Evolutionary conservation across 1,284 basidiomycete genomes (phyloP), one percentile per base, ranked within the genome.

Genomic region (Heterobasidion annosum): DNA sequence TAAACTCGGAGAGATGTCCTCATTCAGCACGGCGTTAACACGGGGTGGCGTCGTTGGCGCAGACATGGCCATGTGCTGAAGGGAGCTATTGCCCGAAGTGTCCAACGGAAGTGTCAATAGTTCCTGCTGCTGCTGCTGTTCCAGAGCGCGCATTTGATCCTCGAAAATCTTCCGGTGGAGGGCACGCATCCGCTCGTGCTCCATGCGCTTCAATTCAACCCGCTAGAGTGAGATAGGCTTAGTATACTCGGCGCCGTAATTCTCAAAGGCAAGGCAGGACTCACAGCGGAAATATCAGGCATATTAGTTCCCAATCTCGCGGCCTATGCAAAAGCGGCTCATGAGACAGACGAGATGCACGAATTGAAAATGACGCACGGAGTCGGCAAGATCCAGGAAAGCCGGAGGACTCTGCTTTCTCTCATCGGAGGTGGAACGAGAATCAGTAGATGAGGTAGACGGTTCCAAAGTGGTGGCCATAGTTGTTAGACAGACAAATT

Each of bases 81-180:
- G 64, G 37, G 73, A 70, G 34, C 62, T 63, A 51, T 69, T 72
- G 49, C 70, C 72, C 53, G 51, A 69, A n/a, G 76, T 59, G 56
- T 88, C 87, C 61, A 79, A 76, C 18, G 88, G 86, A 60, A 90
- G 78, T 59, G 64, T 81, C 12, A 37, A 13, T 61, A 93, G 81
- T 67, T 88, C 90, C 66, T 92, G 87, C 16, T 86, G 85, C 70
- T 97, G 93, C 68, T 93, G 88, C 62, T 91, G 89, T 70, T 97
- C 94, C 57, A 97, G 79, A 60, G 80, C 85, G 54, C 86, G 83
- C 88, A 96, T 95, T 71, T 96, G 91, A 63, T 94, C 91, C 70
- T 95, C 94, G 67, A 97, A 96, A 63, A 91, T 73, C 69, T 86
- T 89, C 65, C 92, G 85, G 69, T 96, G 93, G 54, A 91, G 70